These are phyloP conservation scores for Hyphodiscus hymeniophilus DNA, from an alignment of 495 filamentous ascomycete species.

Conservation along the genomic window DNA sequence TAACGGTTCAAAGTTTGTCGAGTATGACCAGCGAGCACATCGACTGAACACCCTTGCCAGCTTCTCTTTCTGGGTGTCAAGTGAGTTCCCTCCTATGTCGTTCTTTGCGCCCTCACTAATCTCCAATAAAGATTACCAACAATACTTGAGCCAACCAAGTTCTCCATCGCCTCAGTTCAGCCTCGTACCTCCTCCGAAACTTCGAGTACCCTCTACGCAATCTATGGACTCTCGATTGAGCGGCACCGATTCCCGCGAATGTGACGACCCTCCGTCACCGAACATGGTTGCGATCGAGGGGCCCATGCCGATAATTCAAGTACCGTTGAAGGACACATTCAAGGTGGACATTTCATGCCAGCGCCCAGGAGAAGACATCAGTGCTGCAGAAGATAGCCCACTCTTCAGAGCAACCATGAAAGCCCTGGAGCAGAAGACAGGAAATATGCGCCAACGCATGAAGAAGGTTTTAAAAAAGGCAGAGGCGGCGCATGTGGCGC, in stretches of 20 bases:
- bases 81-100: conserved; percentile 32
- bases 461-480: conserved; percentile 92
- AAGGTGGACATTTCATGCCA: conserved; percentile 85
- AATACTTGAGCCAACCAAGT: conserved; percentile 28
- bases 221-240: conserved; percentile 73
- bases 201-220: conserved; percentile 74
- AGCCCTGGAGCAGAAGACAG: conserved; percentile 90
- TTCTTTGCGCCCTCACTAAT: not conserved
- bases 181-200: conserved; percentile 61
- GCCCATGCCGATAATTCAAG: not conserved
- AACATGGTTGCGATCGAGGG: conserved; percentile 39
- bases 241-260: conserved; percentile 37
- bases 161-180: conserved; percentile 59
- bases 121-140: conserved; percentile 12
- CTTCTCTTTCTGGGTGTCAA: conserved; percentile 93
- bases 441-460: conserved; percentile 86
- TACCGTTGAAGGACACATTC: conserved; percentile 32
- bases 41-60: conserved; percentile 77
- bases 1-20: conserved; percentile 59
- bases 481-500: conserved; percentile 74
- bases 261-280: conserved; percentile 60
- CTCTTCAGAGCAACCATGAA: conserved; percentile 97
- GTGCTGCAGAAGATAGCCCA: conserved; percentile 83
- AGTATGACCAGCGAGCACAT: conserved; percentile 92
- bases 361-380: conserved; percentile 80